phyloP scores from a whole-genome alignment of 805 yeast genomes.

The Hanseniaspora mollemarum region DNA sequence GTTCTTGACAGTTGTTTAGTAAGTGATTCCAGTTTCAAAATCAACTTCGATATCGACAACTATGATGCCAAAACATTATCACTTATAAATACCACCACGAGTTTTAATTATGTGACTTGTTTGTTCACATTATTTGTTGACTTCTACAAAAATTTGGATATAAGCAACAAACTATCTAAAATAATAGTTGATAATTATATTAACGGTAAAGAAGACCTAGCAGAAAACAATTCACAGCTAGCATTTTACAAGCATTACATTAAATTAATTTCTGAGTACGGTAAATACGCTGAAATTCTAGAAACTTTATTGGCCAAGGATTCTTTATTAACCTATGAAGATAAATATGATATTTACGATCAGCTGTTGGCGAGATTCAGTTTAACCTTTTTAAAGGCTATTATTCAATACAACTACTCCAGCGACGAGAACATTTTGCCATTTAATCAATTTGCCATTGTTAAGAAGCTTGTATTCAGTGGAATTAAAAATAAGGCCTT shows the following conservation, averaged over 20 bases:
- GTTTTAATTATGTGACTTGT: neutral
- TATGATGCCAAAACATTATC: neutral
- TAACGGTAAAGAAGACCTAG: too few relatives aligned
- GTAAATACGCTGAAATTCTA: slow-evolving; percentile 1
- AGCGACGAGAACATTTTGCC: neutral
- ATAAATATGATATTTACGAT: neutral
- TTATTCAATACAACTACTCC: neutral
- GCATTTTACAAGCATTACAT: slow-evolving; percentile 5
- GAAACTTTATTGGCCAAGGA: neutral
- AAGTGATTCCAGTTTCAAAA: neutral
- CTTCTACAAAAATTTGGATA: neutral
- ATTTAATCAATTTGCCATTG: slow-evolving; percentile 10
- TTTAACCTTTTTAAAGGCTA: neutral
- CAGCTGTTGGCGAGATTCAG: neutral
- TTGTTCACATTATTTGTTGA: neutral
- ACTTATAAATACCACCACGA: neutral
- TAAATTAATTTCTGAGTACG: slow-evolving; percentile 5
- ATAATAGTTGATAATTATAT: neutral
- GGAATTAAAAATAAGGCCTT: neutral
- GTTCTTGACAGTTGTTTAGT: neutral
- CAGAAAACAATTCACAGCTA: neutral
- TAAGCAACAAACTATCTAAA: neutral
- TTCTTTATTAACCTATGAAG: neutral
- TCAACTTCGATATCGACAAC: neutral
- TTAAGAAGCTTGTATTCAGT: slow-evolving; percentile 3